phyloP scores from a whole-genome alignment of 805 yeast species.

The Ogataea paradorogensis region DNA sequence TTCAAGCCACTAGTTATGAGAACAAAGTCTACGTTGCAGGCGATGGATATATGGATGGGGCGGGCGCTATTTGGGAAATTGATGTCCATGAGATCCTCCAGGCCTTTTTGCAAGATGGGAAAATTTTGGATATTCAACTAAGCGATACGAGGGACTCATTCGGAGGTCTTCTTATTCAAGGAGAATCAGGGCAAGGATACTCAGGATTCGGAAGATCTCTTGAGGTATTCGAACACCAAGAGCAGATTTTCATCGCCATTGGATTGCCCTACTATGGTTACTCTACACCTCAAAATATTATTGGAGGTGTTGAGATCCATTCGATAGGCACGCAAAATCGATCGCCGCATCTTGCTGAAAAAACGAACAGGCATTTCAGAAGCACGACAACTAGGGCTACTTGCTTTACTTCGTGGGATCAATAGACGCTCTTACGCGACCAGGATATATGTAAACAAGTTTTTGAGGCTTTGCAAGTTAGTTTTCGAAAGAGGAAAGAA shows the following conservation, averaged over 20 bases:
- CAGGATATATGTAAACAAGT: not conserved
- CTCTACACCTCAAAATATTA: constrained; percentile 17
- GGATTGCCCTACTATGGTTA: constrained; percentile 33
- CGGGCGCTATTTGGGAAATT: constrained; percentile 47
- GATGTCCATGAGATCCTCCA: constrained; percentile 19
- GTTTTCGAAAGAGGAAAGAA: too few species aligned
- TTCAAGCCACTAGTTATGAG: constrained; percentile 8
- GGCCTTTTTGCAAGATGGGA: not conserved
- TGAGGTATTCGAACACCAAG: constrained; percentile 24
- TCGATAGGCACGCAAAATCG: constrained; percentile 10
- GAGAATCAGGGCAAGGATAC: constrained; percentile 31
- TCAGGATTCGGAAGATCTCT: constrained; percentile 45
- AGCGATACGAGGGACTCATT: constrained; percentile 10
- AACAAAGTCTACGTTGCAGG: constrained; percentile 34
- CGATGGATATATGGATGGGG: constrained; percentile 34
- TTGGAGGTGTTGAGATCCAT: constrained; percentile 33
- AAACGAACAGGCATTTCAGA: not conserved
- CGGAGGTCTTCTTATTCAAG: constrained; percentile 22
- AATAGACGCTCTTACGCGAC: not conserved
- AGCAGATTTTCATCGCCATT: constrained; percentile 29
- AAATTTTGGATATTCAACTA: constrained; percentile 2
- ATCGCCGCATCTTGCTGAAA: constrained; percentile 1
- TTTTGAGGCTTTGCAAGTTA: too few species aligned
- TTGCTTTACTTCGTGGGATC: not conserved
- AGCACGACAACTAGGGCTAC: too few species aligned